A percentile compares a stretch with the other conserved stretches of the same genome.
Evolutionary conservation across 352 stramenopile genomes (phyloP).

Genomic region (Pythium angustatum): DNA sequence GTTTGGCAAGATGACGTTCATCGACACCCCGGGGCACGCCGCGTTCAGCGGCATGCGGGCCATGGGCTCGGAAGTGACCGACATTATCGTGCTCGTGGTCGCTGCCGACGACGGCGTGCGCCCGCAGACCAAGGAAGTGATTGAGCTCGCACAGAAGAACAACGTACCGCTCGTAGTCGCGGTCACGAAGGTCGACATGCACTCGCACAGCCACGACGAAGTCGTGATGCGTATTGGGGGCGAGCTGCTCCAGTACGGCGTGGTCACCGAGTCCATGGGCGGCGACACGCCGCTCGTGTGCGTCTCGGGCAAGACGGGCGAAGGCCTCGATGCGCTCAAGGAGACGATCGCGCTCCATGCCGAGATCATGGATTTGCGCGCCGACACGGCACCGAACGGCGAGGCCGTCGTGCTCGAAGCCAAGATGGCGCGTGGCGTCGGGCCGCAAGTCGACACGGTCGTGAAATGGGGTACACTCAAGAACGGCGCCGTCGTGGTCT

Average conservation of each 20-base stretch:
- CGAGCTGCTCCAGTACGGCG: conserved; percentile 92
- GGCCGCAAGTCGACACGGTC: conserved; percentile 94
- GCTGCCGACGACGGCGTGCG: conserved; percentile 98
- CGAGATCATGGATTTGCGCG: conserved; percentile 96
- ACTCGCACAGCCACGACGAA: conserved; percentile 68
- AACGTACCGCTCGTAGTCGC: conserved; percentile 96
- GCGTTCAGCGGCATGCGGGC: conserved; percentile 98
- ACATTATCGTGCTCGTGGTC: conserved; percentile 98
- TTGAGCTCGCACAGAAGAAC: conserved; percentile 93
- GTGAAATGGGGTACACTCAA: conserved; percentile 97
- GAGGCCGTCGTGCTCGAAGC: conserved; percentile 97
- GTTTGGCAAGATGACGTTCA: conserved; percentile 91
- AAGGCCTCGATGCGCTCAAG: conserved; percentile 95
- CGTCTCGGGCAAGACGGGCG: conserved; percentile 95
- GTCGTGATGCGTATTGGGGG: conserved; percentile 66
- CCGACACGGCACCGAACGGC: conserved; percentile 84
- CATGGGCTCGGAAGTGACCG: conserved; percentile 96
- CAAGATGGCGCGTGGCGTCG: conserved; percentile 92
- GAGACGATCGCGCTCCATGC: conserved; percentile 96
- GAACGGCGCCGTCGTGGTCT: conserved; percentile 94
- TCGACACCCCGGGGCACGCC: conserved; percentile 99
- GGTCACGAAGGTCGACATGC: conserved; percentile 97
- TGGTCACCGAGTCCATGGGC: conserved; percentile 94
- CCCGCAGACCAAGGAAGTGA: conserved; percentile 97
- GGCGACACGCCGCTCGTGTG: conserved; percentile 93